phyloP scores from a whole-genome alignment of 331 rosid species.

The Saraca asoca region DNA sequence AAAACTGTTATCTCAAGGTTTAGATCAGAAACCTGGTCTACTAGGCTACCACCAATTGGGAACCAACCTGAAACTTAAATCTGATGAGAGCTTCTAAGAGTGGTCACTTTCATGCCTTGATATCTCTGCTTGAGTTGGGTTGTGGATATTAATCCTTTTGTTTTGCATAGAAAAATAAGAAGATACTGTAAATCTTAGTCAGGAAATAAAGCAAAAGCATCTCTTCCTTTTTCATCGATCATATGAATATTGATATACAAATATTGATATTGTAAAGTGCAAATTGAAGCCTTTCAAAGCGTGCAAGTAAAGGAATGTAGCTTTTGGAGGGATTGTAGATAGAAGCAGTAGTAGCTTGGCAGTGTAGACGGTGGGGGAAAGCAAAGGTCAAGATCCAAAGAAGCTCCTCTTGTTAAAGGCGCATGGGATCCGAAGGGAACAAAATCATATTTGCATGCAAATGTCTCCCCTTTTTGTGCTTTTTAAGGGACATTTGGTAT shows the following conservation, averaged over 20 bases:
- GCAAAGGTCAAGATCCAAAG: constrained; percentile 33
- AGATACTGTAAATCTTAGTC: not conserved
- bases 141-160: not conserved
- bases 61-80: constrained; percentile 9
- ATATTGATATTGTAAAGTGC: not conserved
- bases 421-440: constrained; percentile 59
- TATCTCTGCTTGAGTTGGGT: not conserved
- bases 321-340: constrained; percentile 23
- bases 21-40: not conserved
- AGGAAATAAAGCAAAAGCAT: constrained; percentile 17
- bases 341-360: not conserved
- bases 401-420: constrained; percentile 26
- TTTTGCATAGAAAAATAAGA: not conserved
- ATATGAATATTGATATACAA: not conserved
- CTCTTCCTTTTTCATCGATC: not conserved
- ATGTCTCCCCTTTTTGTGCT: constrained; percentile 10
- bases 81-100: constrained; percentile 23
- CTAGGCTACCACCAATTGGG: not conserved
- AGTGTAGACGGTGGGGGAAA: constrained; percentile 12
- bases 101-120: constrained; percentile 18
- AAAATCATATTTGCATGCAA: constrained; percentile 51
- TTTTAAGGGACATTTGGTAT: constrained; percentile 9
- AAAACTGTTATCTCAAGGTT: not conserved
- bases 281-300: not conserved
- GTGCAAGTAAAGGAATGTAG: constrained; percentile 24